Percentiles rank a stretch among this genome's conserved stretches.
Conservation (phyloP, 495 filamentous ascomycete genomes). For the Ramalina intermedia region DNA sequence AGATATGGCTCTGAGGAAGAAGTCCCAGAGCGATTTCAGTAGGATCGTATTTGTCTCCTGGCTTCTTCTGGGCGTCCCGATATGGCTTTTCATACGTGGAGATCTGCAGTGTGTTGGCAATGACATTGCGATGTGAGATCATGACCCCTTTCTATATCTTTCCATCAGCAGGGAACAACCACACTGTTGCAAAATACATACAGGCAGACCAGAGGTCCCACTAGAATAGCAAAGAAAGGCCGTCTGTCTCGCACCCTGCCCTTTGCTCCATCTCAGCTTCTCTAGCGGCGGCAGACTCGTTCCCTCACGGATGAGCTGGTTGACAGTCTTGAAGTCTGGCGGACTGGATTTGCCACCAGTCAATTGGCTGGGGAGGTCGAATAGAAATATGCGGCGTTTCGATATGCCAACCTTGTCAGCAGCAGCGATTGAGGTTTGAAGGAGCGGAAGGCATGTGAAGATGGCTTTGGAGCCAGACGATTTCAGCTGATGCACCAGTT, state of each 20-base stretch:
- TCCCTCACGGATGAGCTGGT: constrained; percentile 55
- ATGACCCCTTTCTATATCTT: constrained; percentile 71
- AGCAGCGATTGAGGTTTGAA: constrained; percentile 55
- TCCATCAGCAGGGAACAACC: background rate
- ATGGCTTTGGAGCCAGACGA: constrained; percentile 61
- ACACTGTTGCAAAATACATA: constrained; percentile 24
- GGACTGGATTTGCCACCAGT: constrained; percentile 33
- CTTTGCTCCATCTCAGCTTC: constrained; percentile 51
- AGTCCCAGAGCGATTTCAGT: constrained; percentile 57
- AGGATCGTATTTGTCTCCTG: constrained; percentile 21
- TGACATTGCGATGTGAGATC: constrained; percentile 82
- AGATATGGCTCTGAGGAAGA: constrained; percentile 78
- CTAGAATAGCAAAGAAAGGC: constrained; percentile 85
- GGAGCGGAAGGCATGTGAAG: constrained; percentile 66
- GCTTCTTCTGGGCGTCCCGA: constrained; percentile 24
- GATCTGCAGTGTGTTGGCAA: constrained; percentile 64
- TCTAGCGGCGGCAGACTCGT: constrained; percentile 46
- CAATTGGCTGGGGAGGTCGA: constrained; percentile 46
- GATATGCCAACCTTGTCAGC: constrained; percentile 54
- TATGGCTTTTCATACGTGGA: constrained; percentile 36
- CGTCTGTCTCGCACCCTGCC: constrained; percentile 59
- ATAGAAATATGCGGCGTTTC: constrained; percentile 56
- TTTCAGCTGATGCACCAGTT: constrained; percentile 67
- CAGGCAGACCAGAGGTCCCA: constrained; percentile 75
- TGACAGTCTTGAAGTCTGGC: constrained; percentile 50